These are phyloP conservation scores for Apophysomyces ossiformis DNA, from an alignment of 371 early-diverging fungal species.

Conservation along the genomic window DNA sequence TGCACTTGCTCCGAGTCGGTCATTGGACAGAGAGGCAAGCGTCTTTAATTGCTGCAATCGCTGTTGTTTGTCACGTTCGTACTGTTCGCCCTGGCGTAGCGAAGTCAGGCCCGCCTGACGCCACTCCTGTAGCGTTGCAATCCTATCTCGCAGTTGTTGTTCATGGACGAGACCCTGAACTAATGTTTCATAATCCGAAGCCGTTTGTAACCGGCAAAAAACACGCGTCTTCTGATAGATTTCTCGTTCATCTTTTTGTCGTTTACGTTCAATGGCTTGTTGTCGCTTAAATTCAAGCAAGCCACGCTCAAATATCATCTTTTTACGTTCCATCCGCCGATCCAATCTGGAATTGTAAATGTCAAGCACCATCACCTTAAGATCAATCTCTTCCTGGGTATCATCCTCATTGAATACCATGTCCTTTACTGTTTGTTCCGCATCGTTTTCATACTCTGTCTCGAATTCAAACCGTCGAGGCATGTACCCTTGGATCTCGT, in stretches of 20 bases:
- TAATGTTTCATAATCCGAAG: constrained; percentile 82
- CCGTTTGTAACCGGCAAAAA: constrained; percentile 88
- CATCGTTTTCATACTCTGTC: constrained; percentile 95
- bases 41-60: constrained; percentile 47
- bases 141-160: constrained; percentile 71
- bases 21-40: constrained; percentile 43
- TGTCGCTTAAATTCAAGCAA: constrained; percentile 87
- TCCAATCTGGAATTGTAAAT: constrained; percentile 91
- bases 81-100: constrained; percentile 74
- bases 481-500: constrained; percentile 98
- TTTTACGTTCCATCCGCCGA: constrained; percentile 83
- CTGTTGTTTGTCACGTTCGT: constrained; percentile 65
- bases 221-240: constrained; percentile 79
- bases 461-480: constrained; percentile 98
- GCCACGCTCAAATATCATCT: constrained; percentile 85
- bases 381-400: constrained; percentile 82
- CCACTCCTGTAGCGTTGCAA: constrained; percentile 90
- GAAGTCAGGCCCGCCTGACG: constrained; percentile 87
- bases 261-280: constrained; percentile 78
- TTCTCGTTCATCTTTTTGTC: constrained; percentile 86
- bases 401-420: constrained; percentile 91
- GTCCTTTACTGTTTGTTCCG: constrained; percentile 93
- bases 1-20: constrained; percentile 31
- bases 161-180: constrained; percentile 83
- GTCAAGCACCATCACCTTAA: constrained; percentile 91